Conservation (phyloP, 176 grass and related monocot species). For the Lolium perenne region DNA sequence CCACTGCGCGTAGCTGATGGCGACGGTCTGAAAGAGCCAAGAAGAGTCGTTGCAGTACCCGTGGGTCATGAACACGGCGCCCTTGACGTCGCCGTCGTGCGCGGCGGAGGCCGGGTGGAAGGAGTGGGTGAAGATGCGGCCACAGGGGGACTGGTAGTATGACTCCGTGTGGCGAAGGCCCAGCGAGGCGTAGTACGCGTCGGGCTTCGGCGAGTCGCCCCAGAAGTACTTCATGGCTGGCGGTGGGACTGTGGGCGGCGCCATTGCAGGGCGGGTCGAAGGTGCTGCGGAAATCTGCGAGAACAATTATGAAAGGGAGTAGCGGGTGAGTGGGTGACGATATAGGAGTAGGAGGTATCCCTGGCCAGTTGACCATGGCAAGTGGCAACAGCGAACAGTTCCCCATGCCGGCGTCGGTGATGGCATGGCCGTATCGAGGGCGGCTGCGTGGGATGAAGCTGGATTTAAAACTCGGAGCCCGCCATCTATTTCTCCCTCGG, state of each 20-base stretch:
- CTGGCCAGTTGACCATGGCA: too few relatives aligned
- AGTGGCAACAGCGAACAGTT: too few relatives aligned
- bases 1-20: slow-evolving; percentile 61
- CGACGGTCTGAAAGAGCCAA: slow-evolving; percentile 72
- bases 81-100: slow-evolving; percentile 52
- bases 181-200: slow-evolving; percentile 62
- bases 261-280: background rate
- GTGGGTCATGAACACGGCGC: slow-evolving; percentile 61
- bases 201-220: slow-evolving; percentile 58
- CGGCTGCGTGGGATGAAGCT: too few relatives aligned
- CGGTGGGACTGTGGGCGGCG: background rate
- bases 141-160: slow-evolving; percentile 57
- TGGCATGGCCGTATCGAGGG: too few relatives aligned
- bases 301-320: too few relatives aligned
- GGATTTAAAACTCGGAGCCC: too few relatives aligned
- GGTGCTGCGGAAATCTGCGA: too few relatives aligned
- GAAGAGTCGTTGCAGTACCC: slow-evolving; percentile 70
- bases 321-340: too few relatives aligned
- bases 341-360: background rate
- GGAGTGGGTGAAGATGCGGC: slow-evolving; percentile 73
- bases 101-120: slow-evolving; percentile 57
- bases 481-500: too few relatives aligned
- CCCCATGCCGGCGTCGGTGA: too few relatives aligned
- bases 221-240: slow-evolving; percentile 56
- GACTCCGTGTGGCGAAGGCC: slow-evolving; percentile 58